phyloP scores from a whole-genome alignment of 352 stramenopile genomes.

The Peronospora destructor region DNA sequence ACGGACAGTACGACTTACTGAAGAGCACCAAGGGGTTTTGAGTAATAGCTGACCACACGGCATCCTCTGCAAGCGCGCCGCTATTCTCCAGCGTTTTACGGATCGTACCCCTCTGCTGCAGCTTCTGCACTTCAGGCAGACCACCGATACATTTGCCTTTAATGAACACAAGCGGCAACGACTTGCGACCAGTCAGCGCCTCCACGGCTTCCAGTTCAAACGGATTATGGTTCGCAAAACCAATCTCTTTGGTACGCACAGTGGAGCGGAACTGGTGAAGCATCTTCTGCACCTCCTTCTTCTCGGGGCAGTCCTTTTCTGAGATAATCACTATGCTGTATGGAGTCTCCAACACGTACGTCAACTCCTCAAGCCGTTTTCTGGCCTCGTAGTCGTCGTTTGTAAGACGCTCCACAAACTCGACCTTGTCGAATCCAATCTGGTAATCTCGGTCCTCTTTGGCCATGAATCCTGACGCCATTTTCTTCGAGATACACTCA shows the following conservation, averaged over 20 bases:
- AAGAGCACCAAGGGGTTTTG: slow-evolving; percentile 73
- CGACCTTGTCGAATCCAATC: slow-evolving; percentile 62
- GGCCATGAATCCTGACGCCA: slow-evolving; percentile 54
- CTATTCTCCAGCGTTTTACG: slow-evolving; percentile 76
- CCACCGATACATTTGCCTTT: slow-evolving; percentile 90
- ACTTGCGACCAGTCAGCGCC: slow-evolving; percentile 85
- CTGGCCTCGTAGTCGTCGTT: slow-evolving; percentile 52
- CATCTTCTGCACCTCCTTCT: slow-evolving; percentile 80
- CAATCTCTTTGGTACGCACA: slow-evolving; percentile 51
- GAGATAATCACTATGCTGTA: slow-evolving; percentile 92
- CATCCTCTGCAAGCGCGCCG: slow-evolving; percentile 60
- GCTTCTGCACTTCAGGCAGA: slow-evolving; percentile 88
- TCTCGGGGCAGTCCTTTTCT: slow-evolving; percentile 92
- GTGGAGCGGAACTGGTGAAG: slow-evolving; percentile 63
- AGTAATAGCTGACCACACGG: slow-evolving; percentile 65
- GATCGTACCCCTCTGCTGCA: slow-evolving; percentile 78
- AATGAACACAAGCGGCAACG: slow-evolving; percentile 95
- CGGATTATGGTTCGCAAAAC: slow-evolving; percentile 44
- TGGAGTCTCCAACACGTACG: slow-evolving; percentile 56
- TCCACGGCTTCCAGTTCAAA: slow-evolving; percentile 76
- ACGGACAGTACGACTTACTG: slow-evolving; percentile 83
- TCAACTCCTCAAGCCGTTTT: slow-evolving; percentile 65
- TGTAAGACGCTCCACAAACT: slow-evolving; percentile 53
- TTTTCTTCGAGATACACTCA: slow-evolving; percentile 66
- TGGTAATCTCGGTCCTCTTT: slow-evolving; percentile 63